Evolutionary conservation across 2,329 filamentous ascomycete genomes (phyloP), one percentile per base, ranked within the genome.

Genomic region (Phaeoacremonium minimum): DNA sequence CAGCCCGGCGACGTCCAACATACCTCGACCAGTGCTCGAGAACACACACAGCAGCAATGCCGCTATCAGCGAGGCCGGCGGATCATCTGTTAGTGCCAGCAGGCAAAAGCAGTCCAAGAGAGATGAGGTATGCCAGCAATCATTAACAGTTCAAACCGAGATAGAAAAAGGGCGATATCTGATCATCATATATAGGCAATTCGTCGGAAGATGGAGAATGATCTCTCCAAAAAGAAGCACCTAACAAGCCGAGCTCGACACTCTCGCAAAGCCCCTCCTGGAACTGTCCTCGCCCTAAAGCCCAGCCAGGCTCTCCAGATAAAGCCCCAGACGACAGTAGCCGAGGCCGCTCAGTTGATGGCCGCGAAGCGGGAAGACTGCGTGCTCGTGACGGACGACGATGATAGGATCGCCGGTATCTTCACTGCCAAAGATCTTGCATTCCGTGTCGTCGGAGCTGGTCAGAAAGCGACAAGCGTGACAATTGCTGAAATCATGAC

Each of bases 401-500:
- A 98, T 63, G 93, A 98, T 56, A 80, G 93, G 32, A 98, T 98
- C 65, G 87, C 93, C 30, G 93, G 93, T 67, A 98, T 98, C 61
- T 98, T 98, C 63, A 98, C 93, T 1, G 93, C 93, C 48, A 98
- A 98, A 71, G 93, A 98, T 71, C 73, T 98, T 57, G 93, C 93
- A 14, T 98, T 97, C 72, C 83, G 93, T 40, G 93, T 98, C 9
- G 91, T 98, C 17, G 93, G 91, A 38, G 80, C 83, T 38, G 93
- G 93, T 18, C 75, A 90, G 54, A 95, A 95, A 69, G 86, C 93
- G 19, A 84, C 80, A 60, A 87, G 83, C 57, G 80, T 97, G 51
- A 95, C 88, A 15, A 96, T 98, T 58, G 86, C 89, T 48, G 90
- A 97, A 58, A 98, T 98, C 63, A 98, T 98, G 93, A 98, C 93